Evolutionary conservation across 805 yeast species (phyloP).

Genomic region (Ogataea chonburiensis): DNA sequence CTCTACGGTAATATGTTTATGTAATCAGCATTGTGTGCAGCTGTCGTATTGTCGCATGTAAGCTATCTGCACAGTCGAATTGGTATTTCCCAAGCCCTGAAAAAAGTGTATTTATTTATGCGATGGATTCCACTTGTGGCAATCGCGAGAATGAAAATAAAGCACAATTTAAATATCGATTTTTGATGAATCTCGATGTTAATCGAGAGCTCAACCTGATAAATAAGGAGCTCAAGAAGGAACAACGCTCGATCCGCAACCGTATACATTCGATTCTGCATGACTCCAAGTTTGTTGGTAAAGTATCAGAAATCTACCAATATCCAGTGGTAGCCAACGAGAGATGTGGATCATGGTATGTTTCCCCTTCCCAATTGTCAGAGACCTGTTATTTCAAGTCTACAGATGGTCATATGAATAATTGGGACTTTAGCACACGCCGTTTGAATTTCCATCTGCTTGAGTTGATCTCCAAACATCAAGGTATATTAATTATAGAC

Average conservation of each 20-base stretch:
- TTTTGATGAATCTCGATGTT: slow-evolving; percentile 20
- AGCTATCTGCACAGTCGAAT: too few relatives aligned
- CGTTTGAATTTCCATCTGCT: slow-evolving; percentile 74
- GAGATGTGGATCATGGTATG: slow-evolving; percentile 87
- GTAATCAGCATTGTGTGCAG: too few relatives aligned
- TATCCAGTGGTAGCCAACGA: slow-evolving; percentile 67
- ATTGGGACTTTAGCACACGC: slow-evolving; percentile 76
- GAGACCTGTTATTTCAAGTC: slow-evolving; percentile 77
- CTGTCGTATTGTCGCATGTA: too few relatives aligned
- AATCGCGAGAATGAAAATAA: too few relatives aligned
- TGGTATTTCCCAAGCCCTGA: too few relatives aligned
- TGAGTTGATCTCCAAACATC: slow-evolving; percentile 39
- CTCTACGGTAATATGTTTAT: too few relatives aligned
- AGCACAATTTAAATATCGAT: slow-evolving; percentile 2
- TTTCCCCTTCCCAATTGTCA: slow-evolving; percentile 40
- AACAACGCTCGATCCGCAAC: slow-evolving; percentile 51
- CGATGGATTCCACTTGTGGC: too few relatives aligned
- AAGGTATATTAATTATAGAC: slow-evolving; percentile 67
- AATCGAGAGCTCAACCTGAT: slow-evolving; percentile 20
- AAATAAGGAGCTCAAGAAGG: slow-evolving; percentile 45
- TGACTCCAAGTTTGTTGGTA: slow-evolving; percentile 54
- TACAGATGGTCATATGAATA: slow-evolving; percentile 84
- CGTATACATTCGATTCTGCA: slow-evolving; percentile 69
- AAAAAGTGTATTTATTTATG: too few relatives aligned
- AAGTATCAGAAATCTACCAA: slow-evolving; percentile 37